Evolutionary conservation across 2,329 filamentous ascomycete genomes (phyloP), one percentile per base, ranked within the genome.

Genomic region (Xylariaceae sp.): DNA sequence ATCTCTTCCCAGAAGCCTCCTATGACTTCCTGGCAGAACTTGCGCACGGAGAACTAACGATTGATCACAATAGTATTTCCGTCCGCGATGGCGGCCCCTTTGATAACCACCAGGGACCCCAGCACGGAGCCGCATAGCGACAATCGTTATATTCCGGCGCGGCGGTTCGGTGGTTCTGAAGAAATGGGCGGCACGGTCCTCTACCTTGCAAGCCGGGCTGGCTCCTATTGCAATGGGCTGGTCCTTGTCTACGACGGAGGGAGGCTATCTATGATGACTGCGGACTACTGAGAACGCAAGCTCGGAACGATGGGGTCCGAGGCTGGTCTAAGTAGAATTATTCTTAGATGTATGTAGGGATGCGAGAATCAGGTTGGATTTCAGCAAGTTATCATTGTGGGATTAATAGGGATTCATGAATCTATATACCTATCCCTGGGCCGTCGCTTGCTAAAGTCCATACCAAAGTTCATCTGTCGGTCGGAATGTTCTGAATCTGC

Each of bases 131-230:
- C 51, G 2, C 51, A 47, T 1, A 57, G 60, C 2, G 46, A 67
- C 10, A 46, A 36, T 2, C 46, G 15, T 8, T 68, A 59, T 36
- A 66, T 68, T 29, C 64, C 65, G 1, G 61, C 61, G 12, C 58
- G 59, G 8, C 63, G 63, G 6, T 67, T 64, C 22, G 66, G 66
- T 22, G 54, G 57, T 8, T 61, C 65, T 10, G 63, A 68, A 50
- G 66, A 68, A 16, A 68, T 67, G 64, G 61, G 56, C 8, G 66
- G 67, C 2, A 59, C 55, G 7, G 40, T 64, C 8, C 57, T 68
- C 5, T 67, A 68, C 47, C 54, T 68, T n/a, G 65, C 65, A 2
- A 64, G 65, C 36, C 61, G 61, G 34, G 65, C 66, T 12, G 65
- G 67, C 5, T 57, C 64, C 43, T 68, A 54, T 48, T 65, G 61